These are phyloP conservation scores for Samsoniella hepiali DNA, from an alignment of 2,329 filamentous ascomycete genomes.

Conservation along the genomic window DNA sequence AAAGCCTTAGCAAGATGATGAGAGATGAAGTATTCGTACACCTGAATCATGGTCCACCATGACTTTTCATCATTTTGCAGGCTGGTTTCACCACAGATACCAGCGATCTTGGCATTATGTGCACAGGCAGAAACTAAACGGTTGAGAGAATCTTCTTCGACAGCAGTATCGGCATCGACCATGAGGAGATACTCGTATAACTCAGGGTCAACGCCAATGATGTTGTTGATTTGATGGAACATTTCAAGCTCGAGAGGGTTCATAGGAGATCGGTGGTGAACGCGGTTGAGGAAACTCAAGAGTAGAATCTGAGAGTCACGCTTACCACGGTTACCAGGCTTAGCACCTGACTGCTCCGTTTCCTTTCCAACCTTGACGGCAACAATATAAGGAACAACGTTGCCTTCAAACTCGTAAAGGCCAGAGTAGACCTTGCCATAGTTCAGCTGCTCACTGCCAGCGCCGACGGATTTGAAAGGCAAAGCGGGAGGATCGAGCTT, in stretches of 20 bases:
- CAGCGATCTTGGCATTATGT: slow-evolving; percentile 92
- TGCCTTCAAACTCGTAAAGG: slow-evolving; percentile 95
- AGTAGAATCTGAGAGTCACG: slow-evolving; percentile 95
- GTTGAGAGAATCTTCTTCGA: slow-evolving; percentile 88
- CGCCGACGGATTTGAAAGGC: slow-evolving; percentile 89
- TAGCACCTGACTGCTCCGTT: slow-evolving; percentile 84
- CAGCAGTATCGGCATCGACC: slow-evolving; percentile 96
- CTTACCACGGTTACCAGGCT: slow-evolving; percentile 97
- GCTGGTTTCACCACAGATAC: slow-evolving; percentile 95
- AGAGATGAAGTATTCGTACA: slow-evolving; percentile 99
- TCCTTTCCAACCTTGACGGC: slow-evolving; percentile 97
- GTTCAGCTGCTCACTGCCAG: slow-evolving; percentile 88
- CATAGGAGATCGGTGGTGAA: slow-evolving; percentile 93
- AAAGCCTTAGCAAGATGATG: slow-evolving; percentile 97
- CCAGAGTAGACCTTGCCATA: slow-evolving; percentile 98
- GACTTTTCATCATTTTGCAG: slow-evolving; percentile 91
- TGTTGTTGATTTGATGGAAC: slow-evolving; percentile 99
- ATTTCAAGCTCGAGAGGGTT: slow-evolving; percentile 94
- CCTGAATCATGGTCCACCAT: slow-evolving; percentile 99
- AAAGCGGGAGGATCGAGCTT: slow-evolving; percentile 93
- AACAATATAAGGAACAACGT: slow-evolving; percentile 94
- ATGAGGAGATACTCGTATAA: slow-evolving; percentile 96
- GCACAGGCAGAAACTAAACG: slow-evolving; percentile 87
- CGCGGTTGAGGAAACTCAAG: slow-evolving; percentile 96
- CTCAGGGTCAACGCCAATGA: slow-evolving; percentile 96